Base-by-base conservation (phyloP, 352 stramenopile species). In the Phytophthora sojae region DNA sequence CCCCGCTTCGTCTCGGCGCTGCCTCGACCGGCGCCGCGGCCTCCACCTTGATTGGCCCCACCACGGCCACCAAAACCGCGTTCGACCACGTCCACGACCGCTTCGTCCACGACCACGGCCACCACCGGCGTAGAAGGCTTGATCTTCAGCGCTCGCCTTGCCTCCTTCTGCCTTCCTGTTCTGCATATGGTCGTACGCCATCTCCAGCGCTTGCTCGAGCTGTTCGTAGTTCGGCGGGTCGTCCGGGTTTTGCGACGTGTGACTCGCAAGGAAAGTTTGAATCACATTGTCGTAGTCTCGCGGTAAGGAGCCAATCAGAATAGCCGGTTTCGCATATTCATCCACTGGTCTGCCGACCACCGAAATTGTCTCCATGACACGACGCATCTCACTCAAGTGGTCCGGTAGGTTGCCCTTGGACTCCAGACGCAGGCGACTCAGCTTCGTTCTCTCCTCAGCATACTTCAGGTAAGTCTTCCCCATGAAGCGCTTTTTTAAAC, bases 161-260 rank as follows among this genome's bases (percentile, higher is more conserved):
- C 39, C 21, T 25, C 12, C 47, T 45, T 51, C 35, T 2, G 54
- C 8, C 25, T 61, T 60, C 6, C 42, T 15, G 12, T 25, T 25
- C 58, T 67, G 50, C 8, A 37, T 21, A 9, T 32, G 60, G n/a
- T 67, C 50, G 26, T 26, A 54, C 6, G 60, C 50, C 14, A 51
- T 47, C 25, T 67, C 50, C 4, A 67, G 25, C n/a, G 60, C 50
- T 2, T 47, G 60, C 19, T 60, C 60, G 6, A 59, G 23, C 11
- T 60, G 21, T n/a, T 67, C 60, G 45, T 67, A 59, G 32, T 60
- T 67, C 7, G 60, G 60, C 7, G 50, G 50, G 7, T 67, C 47
- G 25, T 66, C 19, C 14, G 11, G n/a, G 35, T 58, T 15, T 23
- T 25, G 29, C 4, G 49, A 37, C 8, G 14, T 26, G 12, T 66